Base-by-base conservation (phyloP, 257 asterid species). In the Salvia hispanica region DNA sequence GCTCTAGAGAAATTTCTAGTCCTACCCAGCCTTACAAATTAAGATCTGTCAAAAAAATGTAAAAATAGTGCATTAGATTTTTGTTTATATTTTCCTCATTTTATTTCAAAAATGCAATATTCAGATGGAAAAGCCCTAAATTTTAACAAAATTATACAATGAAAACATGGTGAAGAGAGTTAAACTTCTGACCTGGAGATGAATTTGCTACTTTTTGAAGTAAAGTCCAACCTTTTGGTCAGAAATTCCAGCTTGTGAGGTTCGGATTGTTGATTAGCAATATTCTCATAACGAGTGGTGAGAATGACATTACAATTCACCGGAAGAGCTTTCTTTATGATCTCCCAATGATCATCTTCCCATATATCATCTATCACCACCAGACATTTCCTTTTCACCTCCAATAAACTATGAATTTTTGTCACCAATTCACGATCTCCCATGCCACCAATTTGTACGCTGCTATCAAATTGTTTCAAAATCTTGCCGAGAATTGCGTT, bases 211-310 rank as follows among this genome's bases (percentile, higher is more conserved):
- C 47, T 48, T 70, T 70, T 5, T 2, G 44, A 39, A 70, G 74
- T 9, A 70, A 70, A 28, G 60, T 67, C 67, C 74, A 58, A 0
- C 48, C 39, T 58, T 69, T 58, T 59, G 3, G n/a, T 52, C 0
- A 52, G 36, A 52, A 52, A 0, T 8, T 3, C 6, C 7, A 52
- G n/a, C 58, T 52, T 18, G 52, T 58, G 8, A 69, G 0, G 13
- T 3, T 3, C 13, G 33, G 21, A 16, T 48, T 59, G 34, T 6
- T 37, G 21, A 36, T 21, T 4, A 36, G 70, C 70, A 34, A 77
- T 33, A 0, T n/a, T 37, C 42, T 6, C 34, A 3, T 34, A 16
- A 2, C 81, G 78, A 16, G 75, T 62, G 4, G 80, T 76, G 8
- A 48, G 54, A 21, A n/a, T n/a, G n/a, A n/a, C n/a, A n/a, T n/a